These are phyloP conservation scores for Lecanosticta acicola DNA, from an alignment of 2,329 filamentous ascomycete species.

Conservation along the genomic window DNA sequence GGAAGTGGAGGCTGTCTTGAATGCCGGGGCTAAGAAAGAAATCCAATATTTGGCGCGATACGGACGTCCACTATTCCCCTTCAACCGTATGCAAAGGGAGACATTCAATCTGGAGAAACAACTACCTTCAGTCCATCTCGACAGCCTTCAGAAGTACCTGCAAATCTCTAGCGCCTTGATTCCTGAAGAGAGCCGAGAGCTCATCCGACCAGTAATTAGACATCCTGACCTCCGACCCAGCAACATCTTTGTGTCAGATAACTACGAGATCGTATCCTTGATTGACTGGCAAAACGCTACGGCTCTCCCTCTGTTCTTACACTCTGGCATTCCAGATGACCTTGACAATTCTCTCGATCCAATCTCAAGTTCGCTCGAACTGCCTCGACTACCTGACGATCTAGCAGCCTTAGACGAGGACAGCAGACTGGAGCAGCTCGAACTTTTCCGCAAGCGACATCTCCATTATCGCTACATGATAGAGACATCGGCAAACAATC, in stretches of 20 bases:
- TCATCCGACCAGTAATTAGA: conserved; percentile 16
- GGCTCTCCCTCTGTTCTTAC: conserved; percentile 36
- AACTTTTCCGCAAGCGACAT: conserved; percentile 11
- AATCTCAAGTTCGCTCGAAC: conserved; percentile 3
- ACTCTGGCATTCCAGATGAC: conserved; percentile 35
- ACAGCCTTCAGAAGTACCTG: conserved; percentile 30
- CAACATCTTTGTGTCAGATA: conserved; percentile 32
- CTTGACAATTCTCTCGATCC: conserved; percentile 33
- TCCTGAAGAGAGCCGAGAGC: conserved; percentile 11
- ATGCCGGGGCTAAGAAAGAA: conserved; percentile 33
- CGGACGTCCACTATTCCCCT: conserved; percentile 29
- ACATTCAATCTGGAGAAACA: conserved; percentile 30
- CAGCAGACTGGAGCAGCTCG: conserved; percentile 9
- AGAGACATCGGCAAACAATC: conserved; percentile 10
- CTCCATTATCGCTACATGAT: conserved; percentile 19
- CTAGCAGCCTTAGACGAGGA: conserved; percentile 7
- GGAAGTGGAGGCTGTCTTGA: conserved; percentile 24
- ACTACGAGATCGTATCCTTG: conserved; percentile 26
- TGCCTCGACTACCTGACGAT: conserved; percentile 1
- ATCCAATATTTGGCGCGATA: conserved; percentile 28
- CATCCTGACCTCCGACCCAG: conserved; percentile 27
- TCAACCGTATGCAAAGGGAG: conserved; percentile 31
- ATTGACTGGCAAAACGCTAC: conserved; percentile 41
- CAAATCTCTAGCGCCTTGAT: conserved; percentile 24
- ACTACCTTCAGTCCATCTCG: conserved; percentile 25